A percentile compares a stretch with the other conserved stretches of the same genome.
phyloP scores from a whole-genome alignment of 306 rosid genomes.

The Potentilla sterilis region DNA sequence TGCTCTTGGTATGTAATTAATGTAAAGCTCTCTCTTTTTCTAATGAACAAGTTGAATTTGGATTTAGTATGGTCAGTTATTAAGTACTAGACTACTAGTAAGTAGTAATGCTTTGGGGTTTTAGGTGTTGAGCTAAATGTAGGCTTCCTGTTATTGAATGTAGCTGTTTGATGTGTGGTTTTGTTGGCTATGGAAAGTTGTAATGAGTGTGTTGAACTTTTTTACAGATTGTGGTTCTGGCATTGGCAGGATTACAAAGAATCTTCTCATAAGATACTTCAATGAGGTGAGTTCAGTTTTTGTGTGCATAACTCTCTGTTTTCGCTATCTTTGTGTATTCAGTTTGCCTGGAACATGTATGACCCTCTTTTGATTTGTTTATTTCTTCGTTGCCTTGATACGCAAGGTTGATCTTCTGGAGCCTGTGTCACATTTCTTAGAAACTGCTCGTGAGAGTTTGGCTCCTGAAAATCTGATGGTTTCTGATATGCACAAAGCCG shows the following conservation, averaged over 20 bases:
- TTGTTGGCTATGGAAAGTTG: conserved; percentile 11
- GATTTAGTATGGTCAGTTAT: background rate
- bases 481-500: conserved; percentile 63
- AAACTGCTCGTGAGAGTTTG: conserved; percentile 76
- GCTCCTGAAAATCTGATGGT: conserved; percentile 44
- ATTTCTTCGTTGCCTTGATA: conserved; percentile 20
- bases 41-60: background rate
- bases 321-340: conserved; percentile 3
- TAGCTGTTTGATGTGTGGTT: background rate
- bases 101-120: background rate
- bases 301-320: background rate
- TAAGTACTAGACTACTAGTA: too few relatives aligned
- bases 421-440: conserved; percentile 92
- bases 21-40: background rate
- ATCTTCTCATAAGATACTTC: conserved; percentile 77
- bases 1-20: conserved; percentile 84
- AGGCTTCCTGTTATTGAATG: background rate
- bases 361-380: conserved; percentile 13
- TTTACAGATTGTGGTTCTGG: conserved; percentile 97
- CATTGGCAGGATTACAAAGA: conserved; percentile 86
- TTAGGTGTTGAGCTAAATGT: background rate
- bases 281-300: conserved; percentile 67
- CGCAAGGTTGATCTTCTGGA: conserved; percentile 96
- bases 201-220: conserved; percentile 16
- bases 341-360: background rate